Percentiles rank a stretch among this genome's conserved stretches.
phyloP scores from a whole-genome alignment of 129 eudicot species.

The Logfia minima region DNA sequence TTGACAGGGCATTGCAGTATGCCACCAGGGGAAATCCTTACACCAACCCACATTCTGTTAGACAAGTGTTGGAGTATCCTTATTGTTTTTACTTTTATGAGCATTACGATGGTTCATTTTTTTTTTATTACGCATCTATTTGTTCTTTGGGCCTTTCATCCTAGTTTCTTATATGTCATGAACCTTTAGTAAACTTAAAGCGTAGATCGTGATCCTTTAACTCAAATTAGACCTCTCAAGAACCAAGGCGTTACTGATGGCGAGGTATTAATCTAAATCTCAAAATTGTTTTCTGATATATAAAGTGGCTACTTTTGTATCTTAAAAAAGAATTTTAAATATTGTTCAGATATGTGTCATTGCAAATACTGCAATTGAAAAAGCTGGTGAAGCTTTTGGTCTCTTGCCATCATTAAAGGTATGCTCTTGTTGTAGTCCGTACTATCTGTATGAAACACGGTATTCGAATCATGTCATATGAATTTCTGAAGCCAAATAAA shows the following conservation, averaged over 20 bases:
- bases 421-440: conserved; percentile 6
- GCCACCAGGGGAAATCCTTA: conserved; percentile 55
- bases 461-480: not conserved
- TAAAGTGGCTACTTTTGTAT: not conserved
- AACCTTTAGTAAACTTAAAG: not conserved
- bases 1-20: conserved; percentile 81
- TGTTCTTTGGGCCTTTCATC: not conserved
- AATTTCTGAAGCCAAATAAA: not conserved
- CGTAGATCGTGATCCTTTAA: conserved; percentile 39
- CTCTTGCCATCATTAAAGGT: conserved; percentile 83
- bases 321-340: not conserved
- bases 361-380: conserved; percentile 67
- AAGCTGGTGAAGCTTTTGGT: conserved; percentile 69
- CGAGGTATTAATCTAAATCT: conserved; percentile 54
- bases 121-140: conserved; percentile 10
- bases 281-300: not conserved
- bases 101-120: not conserved
- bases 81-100: conserved; percentile 49
- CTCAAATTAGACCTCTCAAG: conserved; percentile 66
- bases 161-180: not conserved
- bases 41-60: conserved; percentile 56
- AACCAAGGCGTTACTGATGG: conserved; percentile 61
- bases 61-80: conserved; percentile 49
- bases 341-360: conserved; percentile 68
- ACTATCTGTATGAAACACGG: not conserved